Conservation (phyloP, 345 rosid genomes). For the Salix purpurea region DNA sequence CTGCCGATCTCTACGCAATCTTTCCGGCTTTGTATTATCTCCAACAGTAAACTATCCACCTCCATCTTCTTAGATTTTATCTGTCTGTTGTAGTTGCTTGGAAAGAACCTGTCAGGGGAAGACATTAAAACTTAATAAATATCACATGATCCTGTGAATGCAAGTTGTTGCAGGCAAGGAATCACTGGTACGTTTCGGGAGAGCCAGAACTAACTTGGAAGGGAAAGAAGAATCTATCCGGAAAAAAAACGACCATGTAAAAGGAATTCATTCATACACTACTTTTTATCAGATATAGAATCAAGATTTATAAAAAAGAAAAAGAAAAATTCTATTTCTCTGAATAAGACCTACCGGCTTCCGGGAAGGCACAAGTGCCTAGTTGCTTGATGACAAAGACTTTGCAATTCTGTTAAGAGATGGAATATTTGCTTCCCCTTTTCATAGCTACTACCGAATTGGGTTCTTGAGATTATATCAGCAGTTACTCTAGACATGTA, state of each 20-base stretch:
- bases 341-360: conserved; percentile 52
- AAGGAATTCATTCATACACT: background rate
- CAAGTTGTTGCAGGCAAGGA: background rate
- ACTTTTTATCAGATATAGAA: background rate
- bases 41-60: conserved; percentile 74
- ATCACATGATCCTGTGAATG: background rate
- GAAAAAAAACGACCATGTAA: background rate
- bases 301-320: background rate
- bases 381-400: conserved; percentile 70
- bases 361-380: conserved; percentile 88
- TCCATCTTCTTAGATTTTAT: conserved; percentile 73
- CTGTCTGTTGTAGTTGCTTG: conserved; percentile 80
- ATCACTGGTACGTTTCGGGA: background rate
- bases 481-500: conserved; percentile 70
- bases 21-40: conserved; percentile 73
- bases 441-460: conserved; percentile 66
- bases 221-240: background rate
- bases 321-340: background rate
- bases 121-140: background rate
- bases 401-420: conserved; percentile 57
- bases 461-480: conserved; percentile 83
- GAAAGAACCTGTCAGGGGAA: conserved; percentile 55
- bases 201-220: conserved; percentile 5
- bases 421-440: conserved; percentile 80
- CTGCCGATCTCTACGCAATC: conserved; percentile 78